Base-by-base conservation (phyloP, 176 grass and related monocot species). In the Typha latifolia region DNA sequence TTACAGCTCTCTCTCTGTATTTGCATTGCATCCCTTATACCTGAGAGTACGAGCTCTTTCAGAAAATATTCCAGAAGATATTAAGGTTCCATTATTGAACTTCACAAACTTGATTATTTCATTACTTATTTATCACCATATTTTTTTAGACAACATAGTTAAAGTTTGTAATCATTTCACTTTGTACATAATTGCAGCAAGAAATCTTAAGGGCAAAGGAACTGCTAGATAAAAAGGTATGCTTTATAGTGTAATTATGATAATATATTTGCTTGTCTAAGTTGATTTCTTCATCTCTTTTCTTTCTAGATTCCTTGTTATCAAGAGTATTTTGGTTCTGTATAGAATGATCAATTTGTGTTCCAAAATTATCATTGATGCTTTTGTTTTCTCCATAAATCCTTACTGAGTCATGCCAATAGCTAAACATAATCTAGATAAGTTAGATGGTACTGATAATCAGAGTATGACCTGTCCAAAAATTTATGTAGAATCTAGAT, bases 1-100 rank as follows among this genome's bases (percentile, higher is more conserved):
- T 86, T 57, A 57, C 86, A 99, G 94, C 65, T 99, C 94, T 47
- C 94, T 99, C 51, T 99, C 94, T 76, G 94, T 99, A 61, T 90
- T 93, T 85, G 86, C 94, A 0, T 64, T 99, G 71, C 94, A 99
- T 74, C 94, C 94, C 26, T 64, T 99, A 29, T 99, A 99, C 67
- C 80, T 99, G 79, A 89, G 94, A 72, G 89, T 99, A 70, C 89
- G 93, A 75, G 76, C 84, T 43, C 86, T 99, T 77, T 99, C 94
- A 71, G 77, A 85, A 70, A 63, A 82, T 67, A 85, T 99, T 77
- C 94, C 89, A 48, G 78, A 71, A 7, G 81, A 93, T 63, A 64
- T 99, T 79, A 93, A 87, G 94, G 89, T 77, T 50, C 49, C 48
- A 66, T 77, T 12, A 14, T 73, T 80, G 55, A 34, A 69, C 62